Conservation (phyloP, 2,329 filamentous ascomycete genomes). For the Uncinocarpus reesii region DNA sequence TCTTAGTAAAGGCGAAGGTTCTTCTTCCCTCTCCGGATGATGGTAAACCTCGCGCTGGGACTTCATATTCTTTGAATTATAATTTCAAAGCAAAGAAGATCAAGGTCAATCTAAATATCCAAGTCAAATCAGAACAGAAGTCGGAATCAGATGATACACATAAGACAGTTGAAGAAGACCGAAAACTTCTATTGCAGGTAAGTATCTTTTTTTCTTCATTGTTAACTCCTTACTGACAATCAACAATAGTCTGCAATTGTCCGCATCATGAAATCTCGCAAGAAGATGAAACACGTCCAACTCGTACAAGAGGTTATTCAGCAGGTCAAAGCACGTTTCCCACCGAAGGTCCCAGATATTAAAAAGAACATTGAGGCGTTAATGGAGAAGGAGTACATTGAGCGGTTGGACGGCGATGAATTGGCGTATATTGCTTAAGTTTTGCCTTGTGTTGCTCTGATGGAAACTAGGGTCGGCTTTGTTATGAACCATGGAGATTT, state of each 20-base stretch:
- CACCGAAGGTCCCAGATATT: slow-evolving; percentile 87
- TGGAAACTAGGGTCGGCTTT: too few species aligned
- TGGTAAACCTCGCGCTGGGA: slow-evolving; percentile 66
- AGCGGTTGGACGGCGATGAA: slow-evolving; percentile 83
- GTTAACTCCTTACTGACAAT: slow-evolving; percentile 17
- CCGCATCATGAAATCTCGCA: slow-evolving; percentile 98
- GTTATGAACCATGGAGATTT: too few species aligned
- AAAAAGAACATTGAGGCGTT: slow-evolving; percentile 99
- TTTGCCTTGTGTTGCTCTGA: background rate
- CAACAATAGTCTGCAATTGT: slow-evolving; percentile 77
- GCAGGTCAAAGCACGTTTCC: slow-evolving; percentile 86
- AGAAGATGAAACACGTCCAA: slow-evolving; percentile 95
- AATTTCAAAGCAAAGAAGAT: slow-evolving; percentile 99
- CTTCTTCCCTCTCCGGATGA: slow-evolving; percentile 60
- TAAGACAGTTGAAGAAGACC: slow-evolving; percentile 98
- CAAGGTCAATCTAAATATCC: slow-evolving; percentile 89
- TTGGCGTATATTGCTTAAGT: slow-evolving; percentile 81
- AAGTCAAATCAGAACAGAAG: slow-evolving; percentile 90
- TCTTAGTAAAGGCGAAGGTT: slow-evolving; percentile 89
- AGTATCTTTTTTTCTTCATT: slow-evolving; percentile 29
- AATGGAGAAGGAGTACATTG: slow-evolving; percentile 96
- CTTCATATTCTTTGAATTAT: slow-evolving; percentile 75
- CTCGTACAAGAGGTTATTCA: slow-evolving; percentile 91
- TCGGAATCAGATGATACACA: slow-evolving; percentile 94
- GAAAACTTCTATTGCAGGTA: slow-evolving; percentile 94